Conservation (phyloP, 2,329 filamentous ascomycete species). For the Sporothrix variecibatus region DNA sequence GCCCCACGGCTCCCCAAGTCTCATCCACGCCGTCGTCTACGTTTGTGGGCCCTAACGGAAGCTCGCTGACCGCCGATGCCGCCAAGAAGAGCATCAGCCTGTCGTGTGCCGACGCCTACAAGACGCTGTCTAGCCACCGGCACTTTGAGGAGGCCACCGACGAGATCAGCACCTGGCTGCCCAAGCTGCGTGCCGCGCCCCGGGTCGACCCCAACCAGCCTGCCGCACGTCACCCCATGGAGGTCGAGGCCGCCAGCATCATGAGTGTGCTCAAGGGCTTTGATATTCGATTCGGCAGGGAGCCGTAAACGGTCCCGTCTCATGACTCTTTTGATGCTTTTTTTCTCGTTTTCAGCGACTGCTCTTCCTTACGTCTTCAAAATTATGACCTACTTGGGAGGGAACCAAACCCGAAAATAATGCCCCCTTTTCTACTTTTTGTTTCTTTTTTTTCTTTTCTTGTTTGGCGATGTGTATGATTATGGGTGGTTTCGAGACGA, state of each 20-base stretch:
- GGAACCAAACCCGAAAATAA: not conserved
- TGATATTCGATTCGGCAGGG: conserved; percentile 69
- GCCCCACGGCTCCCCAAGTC: not conserved
- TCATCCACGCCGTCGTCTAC: conserved; percentile 29
- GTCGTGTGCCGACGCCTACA: conserved; percentile 76
- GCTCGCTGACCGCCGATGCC: conserved; percentile 23
- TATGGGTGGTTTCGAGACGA: not conserved
- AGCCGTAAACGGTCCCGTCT: conserved; percentile 16
- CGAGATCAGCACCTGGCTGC: conserved; percentile 74
- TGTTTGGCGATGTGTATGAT: conserved; percentile 5
- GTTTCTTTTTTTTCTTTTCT: not conserved
- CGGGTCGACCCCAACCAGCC: conserved; percentile 38
- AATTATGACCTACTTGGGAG: not conserved
- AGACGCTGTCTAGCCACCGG: conserved; percentile 73
- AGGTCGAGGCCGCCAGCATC: conserved; percentile 80
- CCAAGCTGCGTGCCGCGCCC: conserved; percentile 66
- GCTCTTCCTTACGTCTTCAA: not conserved
- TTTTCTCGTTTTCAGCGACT: not conserved
- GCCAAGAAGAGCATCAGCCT: conserved; percentile 51
- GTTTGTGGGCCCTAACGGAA: conserved; percentile 21
- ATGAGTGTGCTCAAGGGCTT: conserved; percentile 85
- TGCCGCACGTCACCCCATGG: conserved; percentile 60
- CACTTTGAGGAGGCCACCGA: conserved; percentile 73
- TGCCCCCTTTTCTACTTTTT: not conserved
- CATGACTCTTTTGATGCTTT: not conserved